A percentile compares a stretch with the other conserved stretches of the same genome.
Conservation (phyloP, 306 rosid species). For the Fagus crenata region DNA sequence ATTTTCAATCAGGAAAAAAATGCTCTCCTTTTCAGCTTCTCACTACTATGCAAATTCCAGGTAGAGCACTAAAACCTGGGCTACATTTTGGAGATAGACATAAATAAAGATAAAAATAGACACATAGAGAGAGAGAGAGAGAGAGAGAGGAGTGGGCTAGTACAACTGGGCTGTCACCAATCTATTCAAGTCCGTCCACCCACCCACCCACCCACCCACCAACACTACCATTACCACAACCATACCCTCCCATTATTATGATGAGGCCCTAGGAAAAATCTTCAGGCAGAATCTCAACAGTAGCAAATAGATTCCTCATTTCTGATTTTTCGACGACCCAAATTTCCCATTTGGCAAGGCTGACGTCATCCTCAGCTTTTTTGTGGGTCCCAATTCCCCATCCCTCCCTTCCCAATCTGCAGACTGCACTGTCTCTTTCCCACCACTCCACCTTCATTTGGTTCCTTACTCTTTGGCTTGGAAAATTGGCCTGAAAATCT, state of each 20-base stretch:
- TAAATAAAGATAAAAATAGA: neutral
- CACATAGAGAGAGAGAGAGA: conserved; percentile 18
- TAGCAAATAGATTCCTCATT: conserved; percentile 55
- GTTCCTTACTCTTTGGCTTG: conserved; percentile 36
- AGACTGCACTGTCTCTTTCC: conserved; percentile 33
- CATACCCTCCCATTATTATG: conserved; percentile 50
- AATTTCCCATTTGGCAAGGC: conserved; percentile 37
- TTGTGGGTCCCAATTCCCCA: conserved; percentile 43
- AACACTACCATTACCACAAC: conserved; percentile 28
- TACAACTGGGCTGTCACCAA: conserved; percentile 35
- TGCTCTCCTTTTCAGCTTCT: conserved; percentile 11
- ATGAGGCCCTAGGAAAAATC: conserved; percentile 56
- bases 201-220: conserved; percentile 40
- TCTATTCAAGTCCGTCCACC: conserved; percentile 37
- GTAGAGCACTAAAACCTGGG: neutral
- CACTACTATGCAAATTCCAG: conserved; percentile 2
- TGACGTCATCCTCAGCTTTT: conserved; percentile 37
- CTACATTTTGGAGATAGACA: neutral
- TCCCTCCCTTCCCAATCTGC: conserved; percentile 33
- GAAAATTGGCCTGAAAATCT: conserved; percentile 73
- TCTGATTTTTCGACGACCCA: conserved; percentile 39
- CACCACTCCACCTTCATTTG: conserved; percentile 37
- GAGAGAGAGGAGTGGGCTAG: conserved; percentile 26
- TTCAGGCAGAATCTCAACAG: conserved; percentile 73
- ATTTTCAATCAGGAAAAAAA: neutral